A percentile compares a stretch with the other conserved stretches of the same genome.
These are phyloP conservation scores for Mucor circinelloides DNA, from an alignment of 371 early-diverging fungal species.

Conservation along the genomic window DNA sequence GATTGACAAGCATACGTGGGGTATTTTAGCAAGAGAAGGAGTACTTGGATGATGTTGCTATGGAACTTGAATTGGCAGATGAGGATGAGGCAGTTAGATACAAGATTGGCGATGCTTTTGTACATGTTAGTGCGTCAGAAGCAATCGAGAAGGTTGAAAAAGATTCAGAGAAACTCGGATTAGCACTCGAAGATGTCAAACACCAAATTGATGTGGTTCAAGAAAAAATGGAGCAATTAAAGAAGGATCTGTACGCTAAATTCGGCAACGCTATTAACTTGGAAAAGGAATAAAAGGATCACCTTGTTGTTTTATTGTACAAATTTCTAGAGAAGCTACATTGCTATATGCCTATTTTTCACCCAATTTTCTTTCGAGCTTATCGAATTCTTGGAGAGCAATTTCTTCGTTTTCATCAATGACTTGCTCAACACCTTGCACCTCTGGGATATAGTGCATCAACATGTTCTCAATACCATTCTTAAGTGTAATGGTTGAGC, in stretches of 20 bases:
- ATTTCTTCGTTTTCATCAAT: constrained; percentile 55
- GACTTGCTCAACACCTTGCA: constrained; percentile 90
- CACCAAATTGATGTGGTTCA: constrained; percentile 70
- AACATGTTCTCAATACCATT: constrained; percentile 99
- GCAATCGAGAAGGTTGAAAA: constrained; percentile 73
- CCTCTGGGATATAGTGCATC: constrained; percentile 97
- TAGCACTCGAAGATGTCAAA: constrained; percentile 63
- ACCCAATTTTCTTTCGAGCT: constrained; percentile 43
- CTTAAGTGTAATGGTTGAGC: constrained; percentile 88
- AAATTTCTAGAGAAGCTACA: background rate
- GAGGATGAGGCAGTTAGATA: constrained; percentile 88
- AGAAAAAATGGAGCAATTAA: constrained; percentile 82
- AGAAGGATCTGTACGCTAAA: constrained; percentile 84
- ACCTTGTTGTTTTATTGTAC: background rate
- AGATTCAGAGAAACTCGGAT: constrained; percentile 62
- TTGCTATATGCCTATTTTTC: constrained; percentile 28
- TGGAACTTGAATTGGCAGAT: constrained; percentile 91
- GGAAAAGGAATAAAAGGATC: constrained; percentile 69
- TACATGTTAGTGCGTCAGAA: constrained; percentile 73
- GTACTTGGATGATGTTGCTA: constrained; percentile 87
- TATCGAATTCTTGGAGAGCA: constrained; percentile 54
- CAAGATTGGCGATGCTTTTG: constrained; percentile 89
- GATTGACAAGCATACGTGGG: background rate
- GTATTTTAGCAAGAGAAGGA: constrained; percentile 77
- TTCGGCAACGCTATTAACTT: constrained; percentile 95